phyloP scores from a whole-genome alignment of 768 basidiomycete species.

The Mycena vulgaris region DNA sequence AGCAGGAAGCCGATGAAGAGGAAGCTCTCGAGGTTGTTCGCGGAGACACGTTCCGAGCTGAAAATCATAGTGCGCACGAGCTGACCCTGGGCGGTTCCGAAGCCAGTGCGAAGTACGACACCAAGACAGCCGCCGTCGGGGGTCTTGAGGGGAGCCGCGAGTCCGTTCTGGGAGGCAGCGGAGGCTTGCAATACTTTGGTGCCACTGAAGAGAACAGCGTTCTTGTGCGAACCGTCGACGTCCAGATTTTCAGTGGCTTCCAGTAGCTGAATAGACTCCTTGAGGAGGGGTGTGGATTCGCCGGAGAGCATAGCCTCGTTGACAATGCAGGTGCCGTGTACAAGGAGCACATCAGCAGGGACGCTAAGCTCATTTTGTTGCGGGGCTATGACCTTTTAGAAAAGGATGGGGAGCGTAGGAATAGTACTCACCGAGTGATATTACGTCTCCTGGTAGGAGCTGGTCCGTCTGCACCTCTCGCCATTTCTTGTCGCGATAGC shows the following conservation, averaged over 20 bases:
- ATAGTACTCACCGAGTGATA: conserved; percentile 73
- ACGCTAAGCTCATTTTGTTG: conserved; percentile 87
- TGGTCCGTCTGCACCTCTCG: conserved; percentile 84
- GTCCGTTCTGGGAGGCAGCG: conserved; percentile 47
- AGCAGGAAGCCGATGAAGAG: conserved; percentile 98
- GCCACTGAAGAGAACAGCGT: conserved; percentile 92
- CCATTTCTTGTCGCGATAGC: conserved; percentile 88
- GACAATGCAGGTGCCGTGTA: conserved; percentile 94
- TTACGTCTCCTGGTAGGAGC: conserved; percentile 92
- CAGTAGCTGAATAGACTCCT: conserved; percentile 93
- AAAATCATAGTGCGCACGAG: conserved; percentile 99
- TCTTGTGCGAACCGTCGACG: conserved; percentile 90
- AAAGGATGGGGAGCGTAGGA: not conserved
- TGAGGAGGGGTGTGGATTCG: conserved; percentile 96
- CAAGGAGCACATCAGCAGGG: conserved; percentile 94
- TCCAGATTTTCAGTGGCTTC: conserved; percentile 84
- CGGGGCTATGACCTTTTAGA: conserved; percentile 60
- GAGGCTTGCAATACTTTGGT: conserved; percentile 95
- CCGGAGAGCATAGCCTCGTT: conserved; percentile 99
- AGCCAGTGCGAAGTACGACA: conserved; percentile 94
- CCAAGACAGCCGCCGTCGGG: conserved; percentile 96
- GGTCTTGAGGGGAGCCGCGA: conserved; percentile 68
- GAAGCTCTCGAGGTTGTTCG: conserved; percentile 96
- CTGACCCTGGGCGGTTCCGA: conserved; percentile 97
- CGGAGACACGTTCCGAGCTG: conserved; percentile 95